Conservation (phyloP, 2,329 filamentous ascomycete species). For the Aureobasidium subglaciale region DNA sequence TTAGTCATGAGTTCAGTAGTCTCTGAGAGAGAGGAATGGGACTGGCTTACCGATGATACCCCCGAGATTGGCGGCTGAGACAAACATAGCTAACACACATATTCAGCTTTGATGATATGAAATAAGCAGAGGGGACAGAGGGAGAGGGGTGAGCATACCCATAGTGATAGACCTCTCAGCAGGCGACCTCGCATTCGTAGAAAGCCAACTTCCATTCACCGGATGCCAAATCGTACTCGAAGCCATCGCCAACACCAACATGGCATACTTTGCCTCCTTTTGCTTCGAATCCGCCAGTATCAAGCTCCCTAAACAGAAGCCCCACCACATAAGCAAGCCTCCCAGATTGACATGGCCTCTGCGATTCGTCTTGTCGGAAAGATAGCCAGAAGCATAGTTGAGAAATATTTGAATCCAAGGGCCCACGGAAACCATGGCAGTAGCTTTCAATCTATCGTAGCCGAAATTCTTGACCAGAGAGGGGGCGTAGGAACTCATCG, state of each 20-base stretch:
- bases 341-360: background rate
- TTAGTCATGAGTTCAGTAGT: too few relatives aligned
- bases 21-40: too few relatives aligned
- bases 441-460: slow-evolving; percentile 19
- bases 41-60: slow-evolving; percentile 22
- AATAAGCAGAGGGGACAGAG: background rate
- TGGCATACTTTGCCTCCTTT: background rate
- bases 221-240: background rate
- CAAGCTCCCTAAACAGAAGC: background rate
- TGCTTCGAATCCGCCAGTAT: background rate
- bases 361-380: slow-evolving; percentile 1
- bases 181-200: slow-evolving; percentile 19
- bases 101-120: background rate
- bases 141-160: background rate
- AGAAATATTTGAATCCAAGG: slow-evolving; percentile 18
- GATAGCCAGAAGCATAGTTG: slow-evolving; percentile 15
- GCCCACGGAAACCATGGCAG: slow-evolving; percentile 22
- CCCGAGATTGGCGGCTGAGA: slow-evolving; percentile 20
- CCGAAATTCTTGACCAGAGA: slow-evolving; percentile 19
- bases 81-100: slow-evolving; percentile 18
- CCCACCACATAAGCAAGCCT: background rate
- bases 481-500: slow-evolving; percentile 18
- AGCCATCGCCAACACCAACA: background rate
- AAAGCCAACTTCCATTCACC: slow-evolving; percentile 21
- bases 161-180: slow-evolving; percentile 20